These are phyloP conservation scores for Excoecaria agallocha DNA, from an alignment of 345 rosid species.

Conservation along the genomic window DNA sequence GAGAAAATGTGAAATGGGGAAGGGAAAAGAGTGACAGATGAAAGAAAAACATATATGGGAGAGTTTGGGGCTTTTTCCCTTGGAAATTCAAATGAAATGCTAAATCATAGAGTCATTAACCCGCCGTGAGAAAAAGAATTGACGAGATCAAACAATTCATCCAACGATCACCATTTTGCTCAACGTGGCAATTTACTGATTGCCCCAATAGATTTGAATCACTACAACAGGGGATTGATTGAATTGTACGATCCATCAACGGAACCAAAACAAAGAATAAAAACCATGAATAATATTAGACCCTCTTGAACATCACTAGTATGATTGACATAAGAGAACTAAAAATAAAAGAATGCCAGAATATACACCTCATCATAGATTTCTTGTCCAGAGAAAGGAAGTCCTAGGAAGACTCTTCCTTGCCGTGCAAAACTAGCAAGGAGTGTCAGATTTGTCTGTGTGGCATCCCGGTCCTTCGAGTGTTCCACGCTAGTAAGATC, in stretches of 20 bases:
- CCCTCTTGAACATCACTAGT: background rate
- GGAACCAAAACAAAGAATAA: background rate
- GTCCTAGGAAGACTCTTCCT: conserved; percentile 90
- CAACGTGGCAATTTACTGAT: no score
- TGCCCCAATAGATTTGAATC: no score
- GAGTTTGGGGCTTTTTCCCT: no score
- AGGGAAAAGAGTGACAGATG: background rate
- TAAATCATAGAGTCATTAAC: background rate
- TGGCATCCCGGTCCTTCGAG: conserved; percentile 83
- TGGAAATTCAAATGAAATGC: no score
- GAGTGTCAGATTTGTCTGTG: conserved; percentile 89
- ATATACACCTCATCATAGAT: conserved; percentile 68
- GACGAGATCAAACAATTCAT: background rate
- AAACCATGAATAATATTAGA: background rate
- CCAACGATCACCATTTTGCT: background rate
- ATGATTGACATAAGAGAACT: background rate
- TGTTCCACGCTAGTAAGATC: conserved; percentile 80
- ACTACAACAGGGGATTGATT: no score
- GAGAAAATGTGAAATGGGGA: background rate
- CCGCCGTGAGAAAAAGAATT: background rate
- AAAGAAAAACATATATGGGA: background rate
- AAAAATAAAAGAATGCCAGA: background rate
- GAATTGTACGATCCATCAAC: background rate
- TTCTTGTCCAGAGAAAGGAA: conserved; percentile 87
- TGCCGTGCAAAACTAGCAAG: conserved; percentile 97